Evolutionary conservation across 2,329 filamentous ascomycete genomes (phyloP).

Genomic region (Blastomyces silverae): DNA sequence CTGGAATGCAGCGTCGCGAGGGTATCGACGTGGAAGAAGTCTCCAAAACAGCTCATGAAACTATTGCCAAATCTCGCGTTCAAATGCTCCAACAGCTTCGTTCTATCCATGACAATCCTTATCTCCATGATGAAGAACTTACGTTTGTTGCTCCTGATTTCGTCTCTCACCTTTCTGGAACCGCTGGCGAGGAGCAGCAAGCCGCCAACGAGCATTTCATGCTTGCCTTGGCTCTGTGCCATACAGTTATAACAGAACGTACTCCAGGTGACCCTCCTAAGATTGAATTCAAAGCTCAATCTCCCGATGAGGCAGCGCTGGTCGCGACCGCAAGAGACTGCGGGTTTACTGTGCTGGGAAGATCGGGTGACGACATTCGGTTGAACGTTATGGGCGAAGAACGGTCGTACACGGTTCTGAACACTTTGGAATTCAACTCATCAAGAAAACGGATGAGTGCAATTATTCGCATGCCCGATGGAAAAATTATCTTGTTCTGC

Average conservation of each 20-base stretch:
- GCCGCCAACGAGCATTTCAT: conserved; percentile 81
- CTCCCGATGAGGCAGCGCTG: conserved; percentile 89
- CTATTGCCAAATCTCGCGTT: conserved; percentile 71
- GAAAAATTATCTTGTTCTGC: conserved; percentile 83
- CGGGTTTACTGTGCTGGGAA: conserved; percentile 85
- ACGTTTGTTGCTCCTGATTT: conserved; percentile 92
- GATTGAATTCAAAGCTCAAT: conserved; percentile 95
- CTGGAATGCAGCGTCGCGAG: conserved; percentile 87
- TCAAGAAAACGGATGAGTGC: conserved; percentile 96
- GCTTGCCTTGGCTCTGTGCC: conserved; percentile 89
- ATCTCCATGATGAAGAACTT: conserved; percentile 78
- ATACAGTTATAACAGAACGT: conserved; percentile 89
- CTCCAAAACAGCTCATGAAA: conserved; percentile 60
- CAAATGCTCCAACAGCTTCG: conserved; percentile 66
- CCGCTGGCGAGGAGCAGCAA: conserved; percentile 68
- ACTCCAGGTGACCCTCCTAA: conserved; percentile 82
- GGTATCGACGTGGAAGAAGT: conserved; percentile 83
- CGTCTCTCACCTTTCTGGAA: conserved; percentile 71
- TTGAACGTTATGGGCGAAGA: conserved; percentile 84
- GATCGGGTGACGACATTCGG: conserved; percentile 70
- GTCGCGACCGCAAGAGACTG: conserved; percentile 92
- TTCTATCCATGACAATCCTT: conserved; percentile 78
- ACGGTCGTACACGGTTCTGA: conserved; percentile 76
- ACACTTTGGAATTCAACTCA: conserved; percentile 96
- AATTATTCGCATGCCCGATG: conserved; percentile 89